Conservation (phyloP, 1,139 yeast genomes). For the Magnusiomyces sp. region DNA sequence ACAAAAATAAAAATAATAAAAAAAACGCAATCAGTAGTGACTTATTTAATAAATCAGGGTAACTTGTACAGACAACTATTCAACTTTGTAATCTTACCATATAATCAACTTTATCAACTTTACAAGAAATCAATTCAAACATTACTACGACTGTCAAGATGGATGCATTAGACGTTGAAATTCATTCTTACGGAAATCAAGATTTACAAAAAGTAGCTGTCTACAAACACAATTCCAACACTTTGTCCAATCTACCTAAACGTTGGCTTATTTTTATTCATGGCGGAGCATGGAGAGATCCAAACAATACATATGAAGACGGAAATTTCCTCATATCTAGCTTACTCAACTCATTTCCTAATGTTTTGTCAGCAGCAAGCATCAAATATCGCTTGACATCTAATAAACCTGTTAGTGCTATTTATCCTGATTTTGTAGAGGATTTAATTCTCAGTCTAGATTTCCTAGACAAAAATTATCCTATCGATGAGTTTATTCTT, state of each 20-base stretch:
- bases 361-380: slow-evolving; percentile 29
- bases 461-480: slow-evolving; percentile 22
- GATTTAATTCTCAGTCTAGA: slow-evolving; percentile 47
- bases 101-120: too few relatives aligned
- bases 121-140: too few relatives aligned
- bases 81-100: too few relatives aligned
- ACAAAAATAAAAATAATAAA: background rate
- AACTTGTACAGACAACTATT: background rate
- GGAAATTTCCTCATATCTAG: slow-evolving; percentile 35
- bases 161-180: too few relatives aligned
- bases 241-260: background rate
- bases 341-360: slow-evolving; percentile 16
- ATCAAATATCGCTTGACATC: slow-evolving; percentile 58
- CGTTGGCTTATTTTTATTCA: slow-evolving; percentile 50
- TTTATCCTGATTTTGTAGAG: slow-evolving; percentile 54
- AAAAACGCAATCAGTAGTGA: background rate
- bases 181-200: too few relatives aligned
- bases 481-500: slow-evolving; percentile 33
- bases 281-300: slow-evolving; percentile 90
- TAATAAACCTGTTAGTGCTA: slow-evolving; percentile 38
- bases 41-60: background rate
- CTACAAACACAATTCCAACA: background rate
- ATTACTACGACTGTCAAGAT: too few relatives aligned
- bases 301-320: slow-evolving; percentile 50
- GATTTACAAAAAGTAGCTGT: background rate